Evolutionary conservation across 306 rosid species (phyloP), one percentile per base, ranked within the genome.

Genomic region (Citrullus mucosospermus): DNA sequence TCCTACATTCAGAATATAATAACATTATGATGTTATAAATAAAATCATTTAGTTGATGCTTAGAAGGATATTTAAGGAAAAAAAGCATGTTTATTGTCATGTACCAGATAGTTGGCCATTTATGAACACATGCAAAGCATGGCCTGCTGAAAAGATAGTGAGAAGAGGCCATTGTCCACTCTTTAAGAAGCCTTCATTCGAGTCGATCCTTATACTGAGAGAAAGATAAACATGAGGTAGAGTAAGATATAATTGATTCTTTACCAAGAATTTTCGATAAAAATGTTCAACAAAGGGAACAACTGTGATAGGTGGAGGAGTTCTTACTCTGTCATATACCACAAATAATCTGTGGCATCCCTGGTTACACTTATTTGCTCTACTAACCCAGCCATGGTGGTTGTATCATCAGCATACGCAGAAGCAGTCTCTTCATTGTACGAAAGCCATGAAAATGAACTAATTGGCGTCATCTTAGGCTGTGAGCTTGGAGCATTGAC

Each of bases 251-350:
- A 14, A 9, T 15, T 17, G 55, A 55, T 17, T 18, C 20, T 16
- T 63, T 63, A 55, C 8, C 41, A 43, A 9, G 9, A 30, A 28
- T 55, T 50, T 15, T 30, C 2, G 2, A 71, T 50, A 15, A 53
- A 25, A 53, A 54, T 34, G 61, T 55, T 57, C 66, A 28, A 32
- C 16, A 76, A 14, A 78, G 57, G 44, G 60, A 51, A 32, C 20
- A 41, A 63, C n/a, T 78, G 70, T 65, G 22, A 65, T 79, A 22
- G 68, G 16, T 58, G 77, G 74, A 62, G 43, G 51, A 73, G 56
- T 82, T 84, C 99, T 91, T 84, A 96, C 99, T 96, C 99, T 67
- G 98, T 90, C 97, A 88, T 82, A 80, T 96, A 96, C 99, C 99
- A 96, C 89, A 96, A 81, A 86, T 96, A 96, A 85, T 96, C 98